Percentiles rank a stretch among this genome's conserved stretches.
Conservation (phyloP, 1,284 basidiomycete genomes). For the Meira nashicola region DNA sequence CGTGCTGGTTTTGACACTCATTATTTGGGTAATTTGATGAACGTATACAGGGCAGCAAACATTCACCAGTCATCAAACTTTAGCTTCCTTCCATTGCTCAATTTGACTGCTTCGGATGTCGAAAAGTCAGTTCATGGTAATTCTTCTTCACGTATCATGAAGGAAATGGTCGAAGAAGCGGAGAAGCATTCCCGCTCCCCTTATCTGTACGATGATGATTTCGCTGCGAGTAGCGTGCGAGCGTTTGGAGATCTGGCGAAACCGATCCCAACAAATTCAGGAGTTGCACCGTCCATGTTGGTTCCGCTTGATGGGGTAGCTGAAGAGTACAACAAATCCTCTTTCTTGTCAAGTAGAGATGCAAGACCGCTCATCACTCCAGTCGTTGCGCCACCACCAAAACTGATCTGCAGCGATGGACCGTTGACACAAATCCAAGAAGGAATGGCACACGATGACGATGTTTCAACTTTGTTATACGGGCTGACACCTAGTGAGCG, state of each 20-base stretch:
- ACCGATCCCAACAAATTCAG: slow-evolving; percentile 42
- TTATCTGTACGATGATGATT: slow-evolving; percentile 57
- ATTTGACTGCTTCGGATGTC: slow-evolving; percentile 63
- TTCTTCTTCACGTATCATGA: slow-evolving; percentile 58
- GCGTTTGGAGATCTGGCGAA: slow-evolving; percentile 52
- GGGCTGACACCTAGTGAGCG: slow-evolving; percentile 71
- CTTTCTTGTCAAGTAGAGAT: slow-evolving; percentile 72
- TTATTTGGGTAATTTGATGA: slow-evolving; percentile 70
- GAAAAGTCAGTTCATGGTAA: slow-evolving; percentile 61
- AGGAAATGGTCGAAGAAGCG: slow-evolving; percentile 55
- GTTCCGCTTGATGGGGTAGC: slow-evolving; percentile 63
- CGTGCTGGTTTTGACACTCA: slow-evolving; percentile 62
- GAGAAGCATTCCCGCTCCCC: slow-evolving; percentile 20
- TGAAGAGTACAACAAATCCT: slow-evolving; percentile 63
- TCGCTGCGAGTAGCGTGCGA: slow-evolving; percentile 57
- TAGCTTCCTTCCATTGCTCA: slow-evolving; percentile 70
- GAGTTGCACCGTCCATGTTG: slow-evolving; percentile 42
- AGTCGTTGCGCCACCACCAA: slow-evolving; percentile 77
- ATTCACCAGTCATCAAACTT: slow-evolving; percentile 69
- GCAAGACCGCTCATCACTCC: slow-evolving; percentile 77
- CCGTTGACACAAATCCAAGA: slow-evolving; percentile 72
- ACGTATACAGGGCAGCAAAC: slow-evolving; percentile 83
- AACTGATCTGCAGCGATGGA: slow-evolving; percentile 69
- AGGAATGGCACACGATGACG: slow-evolving; percentile 57
- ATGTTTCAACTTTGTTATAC: slow-evolving; percentile 73